A percentile compares a stretch with the other conserved stretches of the same genome.
phyloP scores from a whole-genome alignment of 495 filamentous ascomycete species.

The Geopyxis carbonaria region DNA sequence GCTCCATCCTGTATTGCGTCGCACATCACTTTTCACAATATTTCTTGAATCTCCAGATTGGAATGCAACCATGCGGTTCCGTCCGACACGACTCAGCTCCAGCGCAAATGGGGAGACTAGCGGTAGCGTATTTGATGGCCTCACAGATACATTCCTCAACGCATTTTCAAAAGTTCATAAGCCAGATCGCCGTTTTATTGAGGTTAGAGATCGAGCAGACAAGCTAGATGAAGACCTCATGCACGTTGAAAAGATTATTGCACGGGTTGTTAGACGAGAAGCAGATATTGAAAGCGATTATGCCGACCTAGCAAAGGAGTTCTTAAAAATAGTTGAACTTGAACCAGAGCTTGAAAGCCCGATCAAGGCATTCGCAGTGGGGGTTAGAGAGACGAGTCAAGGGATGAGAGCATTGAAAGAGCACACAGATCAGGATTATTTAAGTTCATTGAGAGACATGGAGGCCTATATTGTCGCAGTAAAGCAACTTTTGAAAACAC shows the following conservation, averaged over 20 bases:
- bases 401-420: conserved; percentile 66
- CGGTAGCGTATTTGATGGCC: conserved; percentile 70
- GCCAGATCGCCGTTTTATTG: conserved; percentile 83
- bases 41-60: conserved; percentile 89
- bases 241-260: conserved; percentile 85
- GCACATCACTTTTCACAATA: conserved; percentile 57
- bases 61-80: conserved; percentile 82
- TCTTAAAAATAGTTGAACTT: conserved; percentile 76
- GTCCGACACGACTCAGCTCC: conserved; percentile 40
- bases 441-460: conserved; percentile 83
- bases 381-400: conserved; percentile 62
- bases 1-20: conserved; percentile 78
- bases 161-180: conserved; percentile 93
- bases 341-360: conserved; percentile 72
- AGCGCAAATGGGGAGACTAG: conserved; percentile 23
- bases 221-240: conserved; percentile 89
- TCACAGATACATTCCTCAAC: conserved; percentile 94
- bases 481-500: conserved; percentile 73
- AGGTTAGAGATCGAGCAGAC: conserved; percentile 80
- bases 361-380: conserved; percentile 66
- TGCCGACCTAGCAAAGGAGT: conserved; percentile 75
- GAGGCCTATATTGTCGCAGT: conserved; percentile 71
- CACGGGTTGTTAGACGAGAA: conserved; percentile 73
- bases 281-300: conserved; percentile 79
- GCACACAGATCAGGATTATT: conserved; percentile 88